Percentiles rank a stretch among this genome's conserved stretches.
These are phyloP conservation scores for Leishmania braziliensis DNA, from an alignment of 208 protist species.

Conservation along the genomic window DNA sequence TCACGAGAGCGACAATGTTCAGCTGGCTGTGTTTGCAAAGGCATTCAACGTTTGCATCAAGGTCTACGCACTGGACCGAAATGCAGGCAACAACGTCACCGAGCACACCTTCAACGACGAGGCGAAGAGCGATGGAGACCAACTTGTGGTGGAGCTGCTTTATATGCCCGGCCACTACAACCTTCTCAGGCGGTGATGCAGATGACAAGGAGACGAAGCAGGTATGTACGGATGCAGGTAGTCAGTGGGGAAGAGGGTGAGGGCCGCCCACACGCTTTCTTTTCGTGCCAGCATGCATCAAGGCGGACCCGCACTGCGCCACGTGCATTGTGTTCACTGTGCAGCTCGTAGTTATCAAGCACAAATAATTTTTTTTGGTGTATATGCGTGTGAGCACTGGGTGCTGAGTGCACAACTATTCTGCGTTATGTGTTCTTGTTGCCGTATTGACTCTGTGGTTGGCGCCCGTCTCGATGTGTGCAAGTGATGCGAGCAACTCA, in stretches of 20 bases:
- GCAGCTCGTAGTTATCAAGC: not conserved
- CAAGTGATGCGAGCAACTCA: not conserved
- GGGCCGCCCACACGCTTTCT: not conserved
- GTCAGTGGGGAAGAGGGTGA: not conserved
- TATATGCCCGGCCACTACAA: constrained; percentile 88
- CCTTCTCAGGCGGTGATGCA: constrained; percentile 38
- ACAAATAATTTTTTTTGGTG: not conserved
- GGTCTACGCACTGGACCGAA: constrained; percentile 70
- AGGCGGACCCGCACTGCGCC: not conserved
- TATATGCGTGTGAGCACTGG: not conserved
- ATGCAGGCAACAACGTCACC: constrained; percentile 33
- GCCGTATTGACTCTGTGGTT: not conserved
- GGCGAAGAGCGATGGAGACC: constrained; percentile 1
- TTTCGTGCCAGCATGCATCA: not conserved
- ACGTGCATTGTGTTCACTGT: not conserved
- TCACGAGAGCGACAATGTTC: constrained; percentile 84
- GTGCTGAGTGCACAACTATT: not conserved
- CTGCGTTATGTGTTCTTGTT: not conserved
- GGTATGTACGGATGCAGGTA: not conserved
- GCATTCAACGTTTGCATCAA: constrained; percentile 52
- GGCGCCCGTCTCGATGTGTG: not conserved
- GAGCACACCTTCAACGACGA: constrained; percentile 33
- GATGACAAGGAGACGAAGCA: not conserved
- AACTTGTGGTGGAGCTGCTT: constrained; percentile 46
- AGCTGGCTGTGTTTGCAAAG: constrained; percentile 71